Conservation (phyloP, 2,329 filamentous ascomycete species). For the Harringtonia aguacate region DNA sequence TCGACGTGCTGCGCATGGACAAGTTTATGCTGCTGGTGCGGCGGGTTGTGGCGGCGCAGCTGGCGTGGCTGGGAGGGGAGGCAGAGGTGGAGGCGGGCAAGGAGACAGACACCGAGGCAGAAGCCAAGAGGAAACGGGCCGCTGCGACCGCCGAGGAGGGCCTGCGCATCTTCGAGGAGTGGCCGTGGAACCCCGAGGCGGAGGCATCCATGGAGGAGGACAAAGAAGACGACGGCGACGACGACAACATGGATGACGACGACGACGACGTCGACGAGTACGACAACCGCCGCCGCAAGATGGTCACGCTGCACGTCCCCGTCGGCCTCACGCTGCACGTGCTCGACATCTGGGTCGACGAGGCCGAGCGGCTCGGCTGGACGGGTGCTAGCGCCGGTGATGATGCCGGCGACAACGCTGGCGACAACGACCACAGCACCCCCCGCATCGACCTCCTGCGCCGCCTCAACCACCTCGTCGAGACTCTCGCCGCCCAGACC, state of each 20-base stretch:
- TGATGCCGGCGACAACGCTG: too few relatives aligned
- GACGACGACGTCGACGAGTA: slow-evolving; percentile 26
- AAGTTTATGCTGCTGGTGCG: slow-evolving; percentile 86
- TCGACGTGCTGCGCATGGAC: slow-evolving; percentile 73
- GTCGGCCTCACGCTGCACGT: slow-evolving; percentile 81
- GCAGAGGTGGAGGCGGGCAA: slow-evolving; percentile 10
- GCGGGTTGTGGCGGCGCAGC: slow-evolving; percentile 62
- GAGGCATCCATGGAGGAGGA: slow-evolving; percentile 23
- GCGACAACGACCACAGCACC: background rate
- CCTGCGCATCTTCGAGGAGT: slow-evolving; percentile 29
- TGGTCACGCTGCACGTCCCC: slow-evolving; percentile 41
- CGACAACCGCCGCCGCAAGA: slow-evolving; percentile 23
- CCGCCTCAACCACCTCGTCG: slow-evolving; percentile 42
- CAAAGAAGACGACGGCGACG: slow-evolving; percentile 25
- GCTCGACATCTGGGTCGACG: slow-evolving; percentile 76
- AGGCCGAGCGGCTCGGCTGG: slow-evolving; percentile 25
- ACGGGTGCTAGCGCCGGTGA: too few relatives aligned
- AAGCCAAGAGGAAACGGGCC: slow-evolving; percentile 2
- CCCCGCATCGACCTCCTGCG: slow-evolving; percentile 34
- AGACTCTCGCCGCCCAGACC: slow-evolving; percentile 42
- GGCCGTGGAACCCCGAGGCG: slow-evolving; percentile 25
- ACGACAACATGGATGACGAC: slow-evolving; percentile 25
- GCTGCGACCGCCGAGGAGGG: slow-evolving; percentile 26
- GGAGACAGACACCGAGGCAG: slow-evolving; percentile 7
- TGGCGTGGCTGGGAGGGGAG: slow-evolving; percentile 33